Conservation (phyloP, 2,329 filamentous ascomycete genomes). For the Fusarium sterilihyphosum region DNA sequence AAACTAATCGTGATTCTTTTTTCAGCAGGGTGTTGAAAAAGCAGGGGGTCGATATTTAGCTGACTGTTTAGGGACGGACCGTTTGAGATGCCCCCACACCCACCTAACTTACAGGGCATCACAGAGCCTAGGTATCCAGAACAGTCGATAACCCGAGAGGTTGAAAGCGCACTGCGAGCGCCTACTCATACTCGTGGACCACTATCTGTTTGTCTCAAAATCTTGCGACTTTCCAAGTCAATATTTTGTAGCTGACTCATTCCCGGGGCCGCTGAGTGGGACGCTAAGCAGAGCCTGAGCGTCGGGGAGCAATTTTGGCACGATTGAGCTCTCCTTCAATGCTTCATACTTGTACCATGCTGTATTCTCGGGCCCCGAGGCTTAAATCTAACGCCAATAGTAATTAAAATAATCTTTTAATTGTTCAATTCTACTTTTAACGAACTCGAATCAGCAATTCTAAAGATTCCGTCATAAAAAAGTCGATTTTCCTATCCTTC, state of each 20-base stretch:
- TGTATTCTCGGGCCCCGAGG: accelerated
- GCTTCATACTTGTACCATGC: no score
- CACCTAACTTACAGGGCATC: background rate
- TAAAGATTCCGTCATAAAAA: background rate
- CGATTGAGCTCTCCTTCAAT: no score
- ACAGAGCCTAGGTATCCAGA: background rate
- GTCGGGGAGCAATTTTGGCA: accelerated
- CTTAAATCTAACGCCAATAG: no score
- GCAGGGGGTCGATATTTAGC: background rate
- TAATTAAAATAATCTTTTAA: no score
- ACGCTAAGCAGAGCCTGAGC: no score
- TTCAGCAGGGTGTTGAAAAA: background rate
- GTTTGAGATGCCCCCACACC: background rate
- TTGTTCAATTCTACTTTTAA: accelerated
- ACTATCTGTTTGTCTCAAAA: accelerated
- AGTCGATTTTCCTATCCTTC: accelerated
- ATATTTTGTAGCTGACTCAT: background rate
- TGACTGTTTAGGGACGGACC: background rate
- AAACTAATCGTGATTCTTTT: background rate
- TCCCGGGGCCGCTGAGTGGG: no score
- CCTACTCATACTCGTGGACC: background rate
- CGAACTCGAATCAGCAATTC: accelerated
- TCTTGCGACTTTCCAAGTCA: accelerated
- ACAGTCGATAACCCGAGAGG: background rate
- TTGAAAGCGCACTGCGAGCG: background rate